These are phyloP conservation scores for Musa schizocarpa DNA, from an alignment of 176 grass and related monocot species.

Conservation along the genomic window DNA sequence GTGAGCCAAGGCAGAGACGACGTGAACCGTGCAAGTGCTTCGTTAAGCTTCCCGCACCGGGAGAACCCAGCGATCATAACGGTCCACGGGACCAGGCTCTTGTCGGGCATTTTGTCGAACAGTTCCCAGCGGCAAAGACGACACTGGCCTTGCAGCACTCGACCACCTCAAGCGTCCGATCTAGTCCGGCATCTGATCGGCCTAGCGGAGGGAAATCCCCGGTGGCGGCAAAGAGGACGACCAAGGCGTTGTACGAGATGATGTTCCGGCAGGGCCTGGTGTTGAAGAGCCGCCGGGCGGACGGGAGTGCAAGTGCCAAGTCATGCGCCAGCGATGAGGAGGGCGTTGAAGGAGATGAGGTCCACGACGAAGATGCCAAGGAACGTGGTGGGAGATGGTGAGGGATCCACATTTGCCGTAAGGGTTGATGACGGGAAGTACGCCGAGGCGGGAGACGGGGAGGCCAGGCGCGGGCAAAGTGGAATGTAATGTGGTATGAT, in stretches of 20 bases:
- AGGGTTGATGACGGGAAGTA: constrained; percentile 47
- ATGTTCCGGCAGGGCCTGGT: constrained; percentile 35
- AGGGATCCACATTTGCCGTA: constrained; percentile 52
- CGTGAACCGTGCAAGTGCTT: constrained; percentile 29
- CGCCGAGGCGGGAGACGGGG: constrained; percentile 30
- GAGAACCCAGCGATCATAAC: constrained; percentile 48
- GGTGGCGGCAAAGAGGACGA: constrained; percentile 37
- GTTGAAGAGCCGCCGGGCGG: constrained; percentile 30
- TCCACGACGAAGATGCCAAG: constrained; percentile 20
- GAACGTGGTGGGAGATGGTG: constrained; percentile 11
- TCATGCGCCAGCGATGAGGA: constrained; percentile 39
- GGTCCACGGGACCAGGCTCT: constrained; percentile 41
- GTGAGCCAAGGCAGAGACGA: constrained; percentile 40
- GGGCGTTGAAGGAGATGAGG: constrained; percentile 41
- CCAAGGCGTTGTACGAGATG: constrained; percentile 59
- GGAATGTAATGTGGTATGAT: neutral
- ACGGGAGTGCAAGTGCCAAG: constrained; percentile 15
- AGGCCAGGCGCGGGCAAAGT: constrained; percentile 32
- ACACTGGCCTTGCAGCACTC: constrained; percentile 29
- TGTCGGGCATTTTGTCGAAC: constrained; percentile 41
- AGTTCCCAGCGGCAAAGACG: constrained; percentile 25
- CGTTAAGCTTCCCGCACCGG: constrained; percentile 30
- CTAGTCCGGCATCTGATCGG: constrained; percentile 37
- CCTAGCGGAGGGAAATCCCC: constrained; percentile 29
- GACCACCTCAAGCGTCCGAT: constrained; percentile 35